Evolutionary conservation across 2,329 filamentous ascomycete genomes (phyloP).

Genomic region (Graphiopsis chlorocephala): DNA sequence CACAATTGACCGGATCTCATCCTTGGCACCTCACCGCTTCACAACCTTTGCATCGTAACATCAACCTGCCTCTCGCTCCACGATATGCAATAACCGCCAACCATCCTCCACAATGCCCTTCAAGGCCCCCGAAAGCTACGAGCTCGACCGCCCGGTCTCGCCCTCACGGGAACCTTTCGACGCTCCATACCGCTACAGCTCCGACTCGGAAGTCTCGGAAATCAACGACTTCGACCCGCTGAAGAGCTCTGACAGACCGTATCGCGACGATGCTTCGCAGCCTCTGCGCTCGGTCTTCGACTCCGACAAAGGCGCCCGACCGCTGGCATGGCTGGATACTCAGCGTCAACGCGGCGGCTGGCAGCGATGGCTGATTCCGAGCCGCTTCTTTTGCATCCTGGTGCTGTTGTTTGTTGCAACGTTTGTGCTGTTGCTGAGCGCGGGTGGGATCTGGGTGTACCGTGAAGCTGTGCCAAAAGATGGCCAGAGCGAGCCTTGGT

Average conservation of each 20-base stretch:
- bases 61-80: neutral
- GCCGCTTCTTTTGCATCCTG: constrained; percentile 44
- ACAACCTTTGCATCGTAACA: neutral
- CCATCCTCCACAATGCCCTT: constrained; percentile 28
- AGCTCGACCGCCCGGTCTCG: constrained; percentile 27
- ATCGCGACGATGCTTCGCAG: constrained; percentile 41
- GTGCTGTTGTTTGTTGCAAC: constrained; percentile 41
- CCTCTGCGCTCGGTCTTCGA: constrained; percentile 33
- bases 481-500: constrained; percentile 48
- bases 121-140: constrained; percentile 30
- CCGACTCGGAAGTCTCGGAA: constrained; percentile 23
- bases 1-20: neutral
- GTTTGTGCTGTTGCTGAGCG: constrained; percentile 42
- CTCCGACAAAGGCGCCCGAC: constrained; percentile 22
- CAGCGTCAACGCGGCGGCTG: constrained; percentile 23
- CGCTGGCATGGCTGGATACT: constrained; percentile 27
- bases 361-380: constrained; percentile 36
- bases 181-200: constrained; percentile 18
- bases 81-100: constrained; percentile 15
- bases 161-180: constrained; percentile 15
- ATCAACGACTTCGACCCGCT: constrained; percentile 48
- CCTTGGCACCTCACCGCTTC: neutral
- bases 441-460: constrained; percentile 47
- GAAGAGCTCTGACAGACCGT: constrained; percentile 38
- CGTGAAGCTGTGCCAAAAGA: constrained; percentile 38